A percentile compares a stretch with the other conserved stretches of the same genome.
These are phyloP conservation scores for Pseudogymnoascus sp. DNA, from an alignment of 2,329 filamentous ascomycete genomes.

Conservation along the genomic window DNA sequence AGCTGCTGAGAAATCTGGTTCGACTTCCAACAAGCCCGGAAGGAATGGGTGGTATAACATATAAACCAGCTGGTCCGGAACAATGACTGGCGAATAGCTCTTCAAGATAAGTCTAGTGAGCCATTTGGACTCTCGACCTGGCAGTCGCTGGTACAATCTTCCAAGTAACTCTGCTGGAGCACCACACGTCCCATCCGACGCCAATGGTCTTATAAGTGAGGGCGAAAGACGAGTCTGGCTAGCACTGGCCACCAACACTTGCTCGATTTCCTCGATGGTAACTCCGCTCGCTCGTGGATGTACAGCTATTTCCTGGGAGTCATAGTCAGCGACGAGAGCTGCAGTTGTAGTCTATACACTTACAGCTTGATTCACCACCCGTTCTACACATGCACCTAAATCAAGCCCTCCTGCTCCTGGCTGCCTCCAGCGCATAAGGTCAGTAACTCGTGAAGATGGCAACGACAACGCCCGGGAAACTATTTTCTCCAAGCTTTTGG, in stretches of 20 bases:
- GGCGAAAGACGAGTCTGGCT: conserved; percentile 54
- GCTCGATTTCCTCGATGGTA: conserved; percentile 66
- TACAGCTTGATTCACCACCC: conserved; percentile 54
- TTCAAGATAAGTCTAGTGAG: conserved; percentile 74
- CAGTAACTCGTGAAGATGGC: conserved; percentile 48
- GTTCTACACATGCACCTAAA: conserved; percentile 62
- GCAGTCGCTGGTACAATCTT: conserved; percentile 50
- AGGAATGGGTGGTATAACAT: conserved; percentile 4
- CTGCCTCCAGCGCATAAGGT: conserved; percentile 55
- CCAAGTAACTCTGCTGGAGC: conserved; percentile 38
- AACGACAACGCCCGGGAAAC: conserved; percentile 60
- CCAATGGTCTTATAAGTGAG: conserved; percentile 35
- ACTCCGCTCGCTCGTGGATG: conserved; percentile 32
- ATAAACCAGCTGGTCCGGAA: conserved; percentile 42
- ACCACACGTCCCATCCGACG: background rate
- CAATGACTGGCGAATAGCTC: conserved; percentile 56
- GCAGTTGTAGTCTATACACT: conserved; percentile 16
- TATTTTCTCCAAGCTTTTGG: conserved; percentile 51
- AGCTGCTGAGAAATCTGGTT: conserved; percentile 1
- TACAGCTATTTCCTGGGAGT: conserved; percentile 8
- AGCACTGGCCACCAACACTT: conserved; percentile 56
- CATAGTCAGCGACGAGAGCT: background rate
- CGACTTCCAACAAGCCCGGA: background rate
- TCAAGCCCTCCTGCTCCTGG: conserved; percentile 50
- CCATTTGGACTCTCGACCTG: conserved; percentile 75